Evolutionary conservation across 371 early-diverging fungal species (phyloP), one percentile per base, ranked within the genome.

Genomic region (Coemansia linderi): DNA sequence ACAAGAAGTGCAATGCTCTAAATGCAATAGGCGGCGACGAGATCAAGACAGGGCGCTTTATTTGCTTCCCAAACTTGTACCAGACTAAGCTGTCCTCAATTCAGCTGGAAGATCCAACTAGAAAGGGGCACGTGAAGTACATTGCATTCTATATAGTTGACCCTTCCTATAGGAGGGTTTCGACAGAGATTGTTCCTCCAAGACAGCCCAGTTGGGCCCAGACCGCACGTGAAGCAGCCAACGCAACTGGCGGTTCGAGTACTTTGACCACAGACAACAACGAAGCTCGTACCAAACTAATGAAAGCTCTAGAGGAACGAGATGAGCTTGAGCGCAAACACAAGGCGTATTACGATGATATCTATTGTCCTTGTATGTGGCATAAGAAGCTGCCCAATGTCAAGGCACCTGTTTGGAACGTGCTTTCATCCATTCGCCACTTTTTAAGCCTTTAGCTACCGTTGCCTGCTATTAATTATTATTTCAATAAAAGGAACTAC

Each of bases 31-130:
- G 84, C 3, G 52, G 62, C 1, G 59, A 78, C 1, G 52, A 66
- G 3, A 65, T 73, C 10, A 68, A 29, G 31, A 36, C 69, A n/a
- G 85, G 84, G 17, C 83, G 85, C 1, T 75, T 79, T 64, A 67
- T 90, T 22, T 79, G 71, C 15, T 90, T 86, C 61, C 88, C 90
- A 5, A 90, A 90, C 79, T 69, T 69, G 12, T 85, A 82, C 59
- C 88, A 88, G 60, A 86, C 87, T 59, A 65, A 72, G 5, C 77
- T 84, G 0, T 66, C 69, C 2, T 58, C 68, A 0, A 68, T 83
- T 27, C 17, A 33, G 3, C 65, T 83, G 22, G 71, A 33, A 7
- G 87, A 89, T 59, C 43, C 61, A 22, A 79, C 82, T 33, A 77
- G 70, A 27, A 58, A 81, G 0, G 88, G 89, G 0, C 71, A 78